These are phyloP conservation scores for Aquilaria malaccensis DNA, from an alignment of 345 rosid species.

Conservation along the genomic window DNA sequence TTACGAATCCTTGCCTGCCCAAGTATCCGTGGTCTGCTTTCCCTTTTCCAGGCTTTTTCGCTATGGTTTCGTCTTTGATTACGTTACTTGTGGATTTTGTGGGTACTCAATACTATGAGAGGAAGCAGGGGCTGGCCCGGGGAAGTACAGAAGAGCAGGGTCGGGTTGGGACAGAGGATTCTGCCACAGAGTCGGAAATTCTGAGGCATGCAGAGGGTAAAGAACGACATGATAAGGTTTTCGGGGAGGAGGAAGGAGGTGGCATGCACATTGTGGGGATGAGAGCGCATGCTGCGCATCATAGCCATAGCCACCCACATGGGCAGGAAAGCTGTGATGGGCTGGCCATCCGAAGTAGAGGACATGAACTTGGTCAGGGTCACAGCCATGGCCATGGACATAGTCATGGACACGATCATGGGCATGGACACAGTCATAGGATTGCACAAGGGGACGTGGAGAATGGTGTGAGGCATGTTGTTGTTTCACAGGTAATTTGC, in stretches of 20 bases:
- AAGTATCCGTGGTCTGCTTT: constrained; percentile 70
- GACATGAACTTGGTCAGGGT: constrained; percentile 15
- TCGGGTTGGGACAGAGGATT: constrained; percentile 31
- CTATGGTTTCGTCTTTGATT: constrained; percentile 68
- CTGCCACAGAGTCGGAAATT: constrained; percentile 37
- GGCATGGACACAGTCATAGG: constrained; percentile 23
- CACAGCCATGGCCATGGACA: constrained; percentile 20
- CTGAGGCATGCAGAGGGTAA: constrained; percentile 24
- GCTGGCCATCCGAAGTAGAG: constrained; percentile 12
- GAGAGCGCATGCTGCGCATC: constrained; percentile 84
- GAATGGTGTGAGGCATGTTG: constrained; percentile 66
- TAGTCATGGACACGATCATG: constrained; percentile 6
- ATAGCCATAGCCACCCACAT: constrained; percentile 62
- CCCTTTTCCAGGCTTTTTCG: constrained; percentile 80
- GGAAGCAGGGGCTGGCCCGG: constrained; percentile 53
- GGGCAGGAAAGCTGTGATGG: constrained; percentile 56
- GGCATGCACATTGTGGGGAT: constrained; percentile 93
- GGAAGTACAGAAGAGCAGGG: constrained; percentile 26
- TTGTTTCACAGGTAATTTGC: constrained; percentile 74
- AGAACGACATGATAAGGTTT: constrained; percentile 38
- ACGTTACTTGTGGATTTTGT: constrained; percentile 80
- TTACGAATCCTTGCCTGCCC: constrained; percentile 63
- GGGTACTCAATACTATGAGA: constrained; percentile 85
- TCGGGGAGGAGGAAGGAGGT: constrained; percentile 81
- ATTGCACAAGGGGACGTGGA: constrained; percentile 40